Conservation (phyloP, 768 basidiomycete species). For the Scleroderma citrinum region DNA sequence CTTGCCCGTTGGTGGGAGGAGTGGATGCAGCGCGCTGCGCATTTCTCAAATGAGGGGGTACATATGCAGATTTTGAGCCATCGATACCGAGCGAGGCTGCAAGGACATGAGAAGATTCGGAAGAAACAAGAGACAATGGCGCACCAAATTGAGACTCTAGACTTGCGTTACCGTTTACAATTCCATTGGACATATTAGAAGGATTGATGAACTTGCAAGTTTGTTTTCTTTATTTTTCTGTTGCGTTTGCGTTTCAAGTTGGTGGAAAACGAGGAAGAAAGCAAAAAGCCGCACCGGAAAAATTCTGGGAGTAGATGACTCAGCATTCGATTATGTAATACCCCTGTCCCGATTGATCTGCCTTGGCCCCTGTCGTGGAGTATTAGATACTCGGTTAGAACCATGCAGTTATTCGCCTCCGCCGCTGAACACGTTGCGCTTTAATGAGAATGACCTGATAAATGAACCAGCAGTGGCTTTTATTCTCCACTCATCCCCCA, state of each 20-base stretch:
- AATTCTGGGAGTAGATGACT: conserved; percentile 22
- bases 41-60: conserved; percentile 83
- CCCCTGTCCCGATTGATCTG: too few species aligned
- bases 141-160: conserved; percentile 72
- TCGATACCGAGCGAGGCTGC: conserved; percentile 73
- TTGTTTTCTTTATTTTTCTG: conserved; percentile 21
- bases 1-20: conserved; percentile 50
- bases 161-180: conserved; percentile 70
- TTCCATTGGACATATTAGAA: conserved; percentile 86
- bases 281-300: conserved; percentile 15
- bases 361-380: too few species aligned
- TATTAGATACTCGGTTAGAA: too few species aligned
- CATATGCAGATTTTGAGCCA: conserved; percentile 70
- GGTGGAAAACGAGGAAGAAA: conserved; percentile 22
- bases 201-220: conserved; percentile 27
- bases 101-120: conserved; percentile 1
- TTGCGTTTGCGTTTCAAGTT: conserved; percentile 26
- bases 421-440: too few species aligned
- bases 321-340: conserved; percentile 1
- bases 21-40: conserved; percentile 78
- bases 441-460: too few species aligned
- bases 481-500: too few species aligned
- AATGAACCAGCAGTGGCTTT: too few species aligned
- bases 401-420: too few species aligned
- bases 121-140: conserved; percentile 17